Percentiles rank a stretch among this genome's conserved stretches.
phyloP scores from a whole-genome alignment of 2,329 filamentous ascomycete species.

The Seiridium cupressi region DNA sequence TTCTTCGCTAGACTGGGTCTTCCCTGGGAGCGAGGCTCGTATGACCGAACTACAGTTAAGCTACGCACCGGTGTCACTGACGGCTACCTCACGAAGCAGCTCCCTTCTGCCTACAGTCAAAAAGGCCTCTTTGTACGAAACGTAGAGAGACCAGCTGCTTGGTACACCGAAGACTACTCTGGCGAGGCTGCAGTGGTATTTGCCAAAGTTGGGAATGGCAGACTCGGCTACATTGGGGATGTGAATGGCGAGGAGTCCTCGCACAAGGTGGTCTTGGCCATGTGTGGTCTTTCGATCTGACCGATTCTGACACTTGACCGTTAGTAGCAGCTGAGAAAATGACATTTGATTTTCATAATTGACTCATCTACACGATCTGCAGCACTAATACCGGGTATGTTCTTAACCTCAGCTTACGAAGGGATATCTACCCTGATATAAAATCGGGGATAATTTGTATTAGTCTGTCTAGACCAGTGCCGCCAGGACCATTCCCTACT shows the following conservation, averaged over 20 bases:
- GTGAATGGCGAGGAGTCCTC: conserved; percentile 16
- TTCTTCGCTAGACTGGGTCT: conserved; percentile 17
- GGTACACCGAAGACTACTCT: conserved; percentile 9
- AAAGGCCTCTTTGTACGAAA: background rate
- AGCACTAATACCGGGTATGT: no score
- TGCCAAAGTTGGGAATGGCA: conserved; percentile 15
- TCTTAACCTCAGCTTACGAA: no score
- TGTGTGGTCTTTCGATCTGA: conserved; percentile 15
- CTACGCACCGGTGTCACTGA: conserved; percentile 9
- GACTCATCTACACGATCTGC: no score
- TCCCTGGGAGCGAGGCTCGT: conserved; percentile 14
- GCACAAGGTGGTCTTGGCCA: conserved; percentile 15
- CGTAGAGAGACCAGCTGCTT: background rate
- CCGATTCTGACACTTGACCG: no score
- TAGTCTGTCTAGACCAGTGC: no score
- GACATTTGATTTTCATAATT: no score
- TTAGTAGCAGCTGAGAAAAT: no score
- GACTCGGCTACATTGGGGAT: conserved; percentile 22
- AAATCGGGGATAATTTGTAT: no score
- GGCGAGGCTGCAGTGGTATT: conserved; percentile 17
- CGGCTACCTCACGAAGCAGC: background rate
- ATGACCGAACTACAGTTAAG: conserved; percentile 7
- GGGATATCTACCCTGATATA: no score
- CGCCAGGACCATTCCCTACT: no score
- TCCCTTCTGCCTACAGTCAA: background rate